phyloP scores from a whole-genome alignment of 75 land plant species.

The Picea glauca region DNA sequence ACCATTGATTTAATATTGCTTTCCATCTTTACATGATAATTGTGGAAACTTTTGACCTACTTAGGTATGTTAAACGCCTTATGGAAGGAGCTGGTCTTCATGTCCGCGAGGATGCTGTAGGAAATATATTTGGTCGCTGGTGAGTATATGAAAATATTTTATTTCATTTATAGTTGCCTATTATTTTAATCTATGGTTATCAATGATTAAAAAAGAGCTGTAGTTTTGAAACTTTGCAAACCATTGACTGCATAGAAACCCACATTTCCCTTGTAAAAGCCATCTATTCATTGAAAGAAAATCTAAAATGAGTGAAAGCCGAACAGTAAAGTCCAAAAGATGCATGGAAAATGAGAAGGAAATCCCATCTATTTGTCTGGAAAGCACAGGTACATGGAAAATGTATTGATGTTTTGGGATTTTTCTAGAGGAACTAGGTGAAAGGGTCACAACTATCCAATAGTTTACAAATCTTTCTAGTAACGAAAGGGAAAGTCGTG shows the following conservation, averaged over 20 bases:
- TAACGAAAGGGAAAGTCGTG: too few species aligned
- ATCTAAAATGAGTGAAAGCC: not conserved
- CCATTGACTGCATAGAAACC: not conserved
- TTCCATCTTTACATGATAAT: not conserved
- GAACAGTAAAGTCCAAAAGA: not conserved
- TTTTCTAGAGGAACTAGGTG: too few species aligned
- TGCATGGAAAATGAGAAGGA: too few species aligned
- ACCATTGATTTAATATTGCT: not conserved
- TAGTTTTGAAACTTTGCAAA: not conserved
- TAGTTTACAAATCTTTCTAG: too few species aligned
- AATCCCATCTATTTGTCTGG: too few species aligned
- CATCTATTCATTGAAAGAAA: not conserved
- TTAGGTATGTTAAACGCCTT: slow-evolving; percentile 69
- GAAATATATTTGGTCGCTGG: slow-evolving; percentile 97
- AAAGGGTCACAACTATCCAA: too few species aligned
- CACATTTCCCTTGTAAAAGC: not conserved
- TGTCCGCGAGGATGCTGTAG: slow-evolving; percentile 88
- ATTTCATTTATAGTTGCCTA: not conserved
- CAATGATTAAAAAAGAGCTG: not conserved
- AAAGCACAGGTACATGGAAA: too few species aligned
- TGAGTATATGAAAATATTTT: slow-evolving; percentile 23
- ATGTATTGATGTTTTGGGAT: too few species aligned
- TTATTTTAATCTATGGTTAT: not conserved
- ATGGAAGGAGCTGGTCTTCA: slow-evolving; percentile 65
- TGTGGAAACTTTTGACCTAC: slow-evolving; percentile 4